A percentile compares a stretch with the other conserved stretches of the same genome.
phyloP scores from a whole-genome alignment of 306 rosid species.

The Chamaecrista fasciculata region DNA sequence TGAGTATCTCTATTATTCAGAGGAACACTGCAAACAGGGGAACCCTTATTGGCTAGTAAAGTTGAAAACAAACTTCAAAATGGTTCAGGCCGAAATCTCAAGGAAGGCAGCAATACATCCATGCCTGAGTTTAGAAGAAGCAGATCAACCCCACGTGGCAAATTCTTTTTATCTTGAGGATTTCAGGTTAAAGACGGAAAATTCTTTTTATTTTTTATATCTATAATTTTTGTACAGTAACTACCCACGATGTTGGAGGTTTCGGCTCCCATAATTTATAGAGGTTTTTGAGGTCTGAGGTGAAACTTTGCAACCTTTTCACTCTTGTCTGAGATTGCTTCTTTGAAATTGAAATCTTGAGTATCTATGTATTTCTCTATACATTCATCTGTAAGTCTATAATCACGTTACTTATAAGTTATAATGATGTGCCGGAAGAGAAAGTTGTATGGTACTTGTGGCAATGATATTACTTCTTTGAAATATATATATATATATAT shows the following conservation, averaged over 20 bases:
- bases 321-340: constrained; percentile 30
- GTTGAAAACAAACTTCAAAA: constrained; percentile 58
- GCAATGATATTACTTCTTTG: neutral
- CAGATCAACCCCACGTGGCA: constrained; percentile 84
- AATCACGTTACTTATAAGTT: neutral
- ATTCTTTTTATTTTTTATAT: neutral
- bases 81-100: constrained; percentile 44
- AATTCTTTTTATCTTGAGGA: constrained; percentile 56
- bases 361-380: constrained; percentile 23
- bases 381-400: too few species aligned
- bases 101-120: constrained; percentile 56
- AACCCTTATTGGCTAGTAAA: constrained; percentile 55
- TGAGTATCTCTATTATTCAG: constrained; percentile 37
- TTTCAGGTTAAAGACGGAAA: constrained; percentile 4
- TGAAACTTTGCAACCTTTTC: constrained; percentile 13
- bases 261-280: constrained; percentile 35
- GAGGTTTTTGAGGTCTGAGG: constrained; percentile 31
- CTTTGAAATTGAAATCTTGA: constrained; percentile 25
- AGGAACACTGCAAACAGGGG: constrained; percentile 48
- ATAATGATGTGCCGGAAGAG: neutral
- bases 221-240: constrained; percentile 47
- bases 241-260: constrained; percentile 32
- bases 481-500: too few species aligned
- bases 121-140: constrained; percentile 68
- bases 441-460: neutral